Conservation (phyloP, 805 yeast genomes). For the Myxozyma lipomycoides region DNA sequence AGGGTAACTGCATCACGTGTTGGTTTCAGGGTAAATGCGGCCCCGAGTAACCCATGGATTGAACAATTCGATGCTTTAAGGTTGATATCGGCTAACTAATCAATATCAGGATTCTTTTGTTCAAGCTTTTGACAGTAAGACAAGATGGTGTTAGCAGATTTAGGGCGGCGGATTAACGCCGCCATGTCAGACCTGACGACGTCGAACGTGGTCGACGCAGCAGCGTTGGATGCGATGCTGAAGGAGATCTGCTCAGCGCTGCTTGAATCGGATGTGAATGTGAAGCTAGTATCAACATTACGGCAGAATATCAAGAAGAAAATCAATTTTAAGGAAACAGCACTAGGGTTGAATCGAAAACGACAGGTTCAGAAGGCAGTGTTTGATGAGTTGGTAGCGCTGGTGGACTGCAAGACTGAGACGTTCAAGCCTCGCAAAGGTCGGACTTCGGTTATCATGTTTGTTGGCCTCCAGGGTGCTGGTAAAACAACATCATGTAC, state of each 20-base stretch:
- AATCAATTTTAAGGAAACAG: slow-evolving; percentile 52
- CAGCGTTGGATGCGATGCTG: slow-evolving; percentile 64
- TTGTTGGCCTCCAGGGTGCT: slow-evolving; percentile 97
- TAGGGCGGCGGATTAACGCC: slow-evolving; percentile 69
- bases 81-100: too few species aligned
- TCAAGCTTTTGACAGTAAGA: too few species aligned
- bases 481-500: slow-evolving; percentile 99
- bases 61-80: too few species aligned
- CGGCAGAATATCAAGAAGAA: slow-evolving; percentile 65
- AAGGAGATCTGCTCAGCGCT: slow-evolving; percentile 88
- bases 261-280: slow-evolving; percentile 90
- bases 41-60: too few species aligned
- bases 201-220: slow-evolving; percentile 54
- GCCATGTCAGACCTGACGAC: slow-evolving; percentile 65
- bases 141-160: slow-evolving; percentile 75
- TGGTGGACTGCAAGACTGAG: slow-evolving; percentile 63
- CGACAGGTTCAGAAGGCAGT: slow-evolving; percentile 84
- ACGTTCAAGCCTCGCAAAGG: slow-evolving; percentile 84
- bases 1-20: too few species aligned
- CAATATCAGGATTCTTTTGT: too few species aligned
- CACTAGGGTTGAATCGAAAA: slow-evolving; percentile 62
- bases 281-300: slow-evolving; percentile 71
- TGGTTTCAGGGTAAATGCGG: too few species aligned
- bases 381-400: slow-evolving; percentile 81
- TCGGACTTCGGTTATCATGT: slow-evolving; percentile 78